Conservation (phyloP, 768 basidiomycete genomes). For the Phylloporus arenicola region DNA sequence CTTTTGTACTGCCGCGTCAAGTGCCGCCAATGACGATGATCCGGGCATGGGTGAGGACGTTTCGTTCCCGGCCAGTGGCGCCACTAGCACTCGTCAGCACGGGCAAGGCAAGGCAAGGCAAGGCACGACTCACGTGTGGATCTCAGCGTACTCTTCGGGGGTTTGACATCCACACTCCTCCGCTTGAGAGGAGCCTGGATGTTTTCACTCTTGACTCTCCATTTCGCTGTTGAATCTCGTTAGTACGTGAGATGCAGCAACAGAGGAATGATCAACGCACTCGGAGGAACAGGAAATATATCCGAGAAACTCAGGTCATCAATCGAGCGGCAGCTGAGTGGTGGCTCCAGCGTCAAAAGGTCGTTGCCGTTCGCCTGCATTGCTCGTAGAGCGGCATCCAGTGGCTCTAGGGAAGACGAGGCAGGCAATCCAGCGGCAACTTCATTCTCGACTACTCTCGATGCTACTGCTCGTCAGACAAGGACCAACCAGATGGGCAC, state of each 20-base stretch:
- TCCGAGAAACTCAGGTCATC: not conserved
- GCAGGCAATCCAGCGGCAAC: not conserved
- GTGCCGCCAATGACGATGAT: not conserved
- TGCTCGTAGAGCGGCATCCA: constrained; percentile 11
- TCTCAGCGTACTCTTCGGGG: not conserved
- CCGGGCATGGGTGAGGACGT: not conserved
- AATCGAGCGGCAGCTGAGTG: not conserved
- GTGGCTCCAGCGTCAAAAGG: constrained; percentile 1
- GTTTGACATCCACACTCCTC: not conserved
- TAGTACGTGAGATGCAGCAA: not conserved
- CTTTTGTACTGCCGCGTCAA: not conserved
- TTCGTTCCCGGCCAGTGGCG: not conserved
- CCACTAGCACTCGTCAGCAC: constrained; percentile 1
- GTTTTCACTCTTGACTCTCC: not conserved
- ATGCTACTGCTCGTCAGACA: constrained; percentile 7
- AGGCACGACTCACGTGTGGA: constrained; percentile 9
- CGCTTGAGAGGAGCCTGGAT: not conserved
- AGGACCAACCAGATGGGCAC: not conserved
- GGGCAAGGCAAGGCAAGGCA: not conserved
- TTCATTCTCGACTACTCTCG: not conserved
- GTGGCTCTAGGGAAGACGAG: constrained; percentile 13
- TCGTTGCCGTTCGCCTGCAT: constrained; percentile 1
- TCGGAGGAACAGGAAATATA: not conserved
- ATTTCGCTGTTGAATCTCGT: not conserved
- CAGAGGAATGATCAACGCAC: not conserved